phyloP scores from a whole-genome alignment of 2,329 filamentous ascomycete species.

The Ustilaginoidea virens region DNA sequence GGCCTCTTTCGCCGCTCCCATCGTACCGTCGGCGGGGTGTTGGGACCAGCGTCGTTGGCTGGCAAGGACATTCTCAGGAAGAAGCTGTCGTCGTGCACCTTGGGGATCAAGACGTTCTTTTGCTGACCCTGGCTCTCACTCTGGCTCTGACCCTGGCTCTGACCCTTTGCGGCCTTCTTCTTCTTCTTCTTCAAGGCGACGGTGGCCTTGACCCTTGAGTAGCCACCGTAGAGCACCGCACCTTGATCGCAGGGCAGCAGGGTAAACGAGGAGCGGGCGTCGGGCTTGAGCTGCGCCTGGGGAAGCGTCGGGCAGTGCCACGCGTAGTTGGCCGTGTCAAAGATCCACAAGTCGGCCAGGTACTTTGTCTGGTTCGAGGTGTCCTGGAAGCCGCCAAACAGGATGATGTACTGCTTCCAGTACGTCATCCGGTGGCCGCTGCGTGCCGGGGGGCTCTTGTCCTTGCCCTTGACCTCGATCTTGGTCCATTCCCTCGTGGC shows the following conservation, averaged over 20 bases:
- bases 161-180: constrained; percentile 38
- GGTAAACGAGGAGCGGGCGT: constrained; percentile 81
- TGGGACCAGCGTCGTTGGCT: constrained; percentile 46
- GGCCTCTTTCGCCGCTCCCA: constrained; percentile 94
- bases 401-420: constrained; percentile 90
- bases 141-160: too few relatives aligned
- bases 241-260: constrained; percentile 82
- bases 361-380: constrained; percentile 93
- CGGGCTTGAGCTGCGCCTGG: constrained; percentile 70
- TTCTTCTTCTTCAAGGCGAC: constrained; percentile 42
- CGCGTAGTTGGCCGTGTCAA: constrained; percentile 73
- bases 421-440: constrained; percentile 94
- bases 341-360: constrained; percentile 85
- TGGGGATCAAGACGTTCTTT: constrained; percentile 67
- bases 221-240: constrained; percentile 83
- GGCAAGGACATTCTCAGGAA: constrained; percentile 71
- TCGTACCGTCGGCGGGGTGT: constrained; percentile 54
- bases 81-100: constrained; percentile 92
- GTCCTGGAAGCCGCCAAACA: constrained; percentile 96
- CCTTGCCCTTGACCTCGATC: constrained; percentile 63
- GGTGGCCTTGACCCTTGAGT: constrained; percentile 74
- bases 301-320: constrained; percentile 71
- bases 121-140: too few relatives aligned
- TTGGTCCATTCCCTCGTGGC: constrained; percentile 78
- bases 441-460: constrained; percentile 66